Evolutionary conservation across 805 yeast species (phyloP), one percentile per base, ranked within the genome.

Genomic region (Blastobotrys terrestris): DNA sequence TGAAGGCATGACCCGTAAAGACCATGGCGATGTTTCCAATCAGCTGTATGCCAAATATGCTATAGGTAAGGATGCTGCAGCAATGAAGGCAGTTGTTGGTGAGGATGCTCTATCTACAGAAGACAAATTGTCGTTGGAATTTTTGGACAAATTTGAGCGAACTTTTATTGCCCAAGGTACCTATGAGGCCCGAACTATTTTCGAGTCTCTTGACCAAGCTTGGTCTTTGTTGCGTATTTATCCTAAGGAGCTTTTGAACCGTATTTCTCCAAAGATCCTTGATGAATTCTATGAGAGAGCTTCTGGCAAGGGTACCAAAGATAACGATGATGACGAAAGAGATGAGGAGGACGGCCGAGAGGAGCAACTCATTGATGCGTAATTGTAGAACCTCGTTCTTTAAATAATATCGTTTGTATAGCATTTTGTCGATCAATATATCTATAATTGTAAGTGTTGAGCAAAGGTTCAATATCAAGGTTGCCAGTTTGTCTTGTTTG

Each of bases 81-180:
- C 99, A 63, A 94, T 94, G 99, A 94, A 94, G 77, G 96, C 99
- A 13, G 99, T 94, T 61, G 99, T 94, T 63, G 99, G 99, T 82
- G 99, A 94, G 74, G 99, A 94, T 74, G 99, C 99, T 39, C 78
- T 94, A 67, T 90, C 97, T 35, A 88, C 88, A 59, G 99, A 94
- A 73, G 99, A 94, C 75, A 95, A 95, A 75, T 79, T 94, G 60
- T 94, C 99, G 2, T 80, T 94, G 68, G 99, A 94, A 77, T 94
- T 94, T 71, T 83, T 94, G 75, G 99, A 95, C 70, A 94, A 94
- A 76, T 94, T 94, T 64, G 99, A 94, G 74, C 89, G 87, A 79
- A 86, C 92, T 51, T 95, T 95, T 66, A 89, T 94, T 64, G 67
- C 90, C 46, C 99, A 94, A 77, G 98, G 98, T 70, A 92, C 97